Base-by-base conservation (phyloP, 148 eudicot genomes). In the Vaccinium myrtillus region DNA sequence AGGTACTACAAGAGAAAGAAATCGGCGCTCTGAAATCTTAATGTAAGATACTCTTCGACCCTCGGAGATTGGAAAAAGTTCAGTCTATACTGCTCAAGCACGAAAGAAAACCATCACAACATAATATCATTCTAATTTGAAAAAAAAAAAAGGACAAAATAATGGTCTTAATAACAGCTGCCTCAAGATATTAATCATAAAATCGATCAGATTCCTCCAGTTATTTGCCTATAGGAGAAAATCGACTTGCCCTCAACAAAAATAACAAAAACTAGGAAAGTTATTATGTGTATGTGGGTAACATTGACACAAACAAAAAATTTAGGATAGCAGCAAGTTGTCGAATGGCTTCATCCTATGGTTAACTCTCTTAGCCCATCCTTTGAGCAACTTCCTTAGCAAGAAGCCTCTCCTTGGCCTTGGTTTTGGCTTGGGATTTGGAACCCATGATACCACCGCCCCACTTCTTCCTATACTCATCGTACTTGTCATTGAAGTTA, bases 371-470 rank as follows among this genome's bases (percentile, higher is more conserved):
- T 74, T 90, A 93, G 85, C 49, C 85, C 93, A 94, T 80, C 86
- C 98, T 92, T 84, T 94, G 98, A 49, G 98, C 95, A 65, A 95
- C 95, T 81, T 95, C 98, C 92, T 95, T 95, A 27, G 96, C 98
- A 54, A 95, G 89, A 19, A 95, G 70, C 77, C 92, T 92, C 82
- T 95, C 98, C 73, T 92, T 94, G 1, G 98, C 98, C 93, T 93
- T 95, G 85, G 94, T 94, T 80, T 87, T 95, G 36, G 98, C 98
- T 88, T 95, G 98, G 12, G 98, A 95, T 74, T 95, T 95, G 65
- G 96, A 93, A 32, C 98, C 98, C 98, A 95, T 94, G 74, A 95
- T 89, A 11, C 98, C 98, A 9, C 98, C 98, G 50, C 98, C 98
- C 98, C 98, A 95, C 89, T 94, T 94, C 93, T 95, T 95, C 86